Evolutionary conservation across 805 yeast genomes (phyloP).

Genomic region (Metschnikowia noctiluminum): DNA sequence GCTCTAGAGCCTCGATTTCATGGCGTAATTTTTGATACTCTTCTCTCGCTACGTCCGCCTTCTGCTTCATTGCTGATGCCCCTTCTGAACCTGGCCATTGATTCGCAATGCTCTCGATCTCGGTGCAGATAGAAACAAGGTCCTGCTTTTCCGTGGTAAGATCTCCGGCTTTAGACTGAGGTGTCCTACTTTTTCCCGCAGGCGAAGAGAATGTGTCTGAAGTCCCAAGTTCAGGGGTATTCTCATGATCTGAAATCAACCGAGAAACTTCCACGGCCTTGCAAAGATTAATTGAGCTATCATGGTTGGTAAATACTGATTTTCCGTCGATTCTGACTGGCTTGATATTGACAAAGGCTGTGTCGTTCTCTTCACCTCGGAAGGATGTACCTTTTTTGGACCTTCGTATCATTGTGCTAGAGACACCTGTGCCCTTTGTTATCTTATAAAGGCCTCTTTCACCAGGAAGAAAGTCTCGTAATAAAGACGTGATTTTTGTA

Average conservation of each 20-base stretch:
- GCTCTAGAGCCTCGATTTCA: conserved; percentile 43
- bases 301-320: conserved; percentile 29
- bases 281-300: conserved; percentile 20
- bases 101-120: conserved; percentile 7
- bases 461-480: conserved; percentile 54
- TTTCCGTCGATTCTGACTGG: conserved; percentile 51
- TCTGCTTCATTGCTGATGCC: background rate
- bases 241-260: conserved; percentile 7
- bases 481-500: conserved; percentile 52
- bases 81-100: conserved; percentile 8
- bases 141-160: conserved; percentile 27
- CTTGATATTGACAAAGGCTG: conserved; percentile 5
- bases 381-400: too few species aligned
- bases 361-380: background rate
- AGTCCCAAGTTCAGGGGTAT: background rate
- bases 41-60: conserved; percentile 21
- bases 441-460: conserved; percentile 51
- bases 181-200: conserved; percentile 7
- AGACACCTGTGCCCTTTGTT: conserved; percentile 31
- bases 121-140: conserved; percentile 39
- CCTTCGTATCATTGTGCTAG: conserved; percentile 4
- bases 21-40: conserved; percentile 34
- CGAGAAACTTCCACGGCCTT: conserved; percentile 28
- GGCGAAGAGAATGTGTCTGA: conserved; percentile 16
- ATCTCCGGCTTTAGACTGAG: conserved; percentile 5